Evolutionary conservation across 345 rosid species (phyloP).

Genomic region (Gossypium longicalyx): DNA sequence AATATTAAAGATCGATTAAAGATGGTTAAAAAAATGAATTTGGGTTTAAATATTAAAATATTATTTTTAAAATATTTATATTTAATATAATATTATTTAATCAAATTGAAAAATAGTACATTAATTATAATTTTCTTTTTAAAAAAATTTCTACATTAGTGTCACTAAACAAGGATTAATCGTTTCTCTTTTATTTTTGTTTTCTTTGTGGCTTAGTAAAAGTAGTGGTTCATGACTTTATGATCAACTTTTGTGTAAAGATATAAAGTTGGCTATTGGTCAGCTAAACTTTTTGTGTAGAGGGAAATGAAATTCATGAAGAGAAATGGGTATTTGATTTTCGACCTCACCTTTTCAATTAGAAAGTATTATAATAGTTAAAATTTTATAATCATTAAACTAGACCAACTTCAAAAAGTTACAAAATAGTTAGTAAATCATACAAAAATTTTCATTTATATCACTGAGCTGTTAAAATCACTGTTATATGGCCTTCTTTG

Average conservation of each 20-base stretch:
- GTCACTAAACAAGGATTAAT: too few species aligned
- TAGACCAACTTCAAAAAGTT: too few species aligned
- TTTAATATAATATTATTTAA: too few species aligned
- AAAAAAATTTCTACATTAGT: too few species aligned
- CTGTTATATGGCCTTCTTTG: too few species aligned
- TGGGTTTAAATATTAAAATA: neutral
- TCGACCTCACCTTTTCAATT: neutral
- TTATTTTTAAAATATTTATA: too few species aligned
- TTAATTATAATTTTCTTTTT: too few species aligned
- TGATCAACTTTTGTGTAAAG: neutral
- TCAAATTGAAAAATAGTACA: too few species aligned
- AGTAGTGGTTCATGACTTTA: slow-evolving; percentile 3
- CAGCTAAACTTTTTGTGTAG: neutral
- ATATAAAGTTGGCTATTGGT: neutral
- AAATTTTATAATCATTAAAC: neutral
- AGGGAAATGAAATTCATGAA: neutral
- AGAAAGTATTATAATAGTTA: neutral
- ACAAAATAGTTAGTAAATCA: too few species aligned
- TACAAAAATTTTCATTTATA: too few species aligned
- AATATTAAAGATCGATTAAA: neutral
- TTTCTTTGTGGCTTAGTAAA: neutral
- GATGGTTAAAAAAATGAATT: neutral
- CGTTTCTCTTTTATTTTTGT: neutral
- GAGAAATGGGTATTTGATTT: neutral
- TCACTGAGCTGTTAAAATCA: too few species aligned